Evolutionary conservation across 805 yeast species (phyloP), one percentile per base, ranked within the genome.

Genomic region (Monosporozyma servazzii): DNA sequence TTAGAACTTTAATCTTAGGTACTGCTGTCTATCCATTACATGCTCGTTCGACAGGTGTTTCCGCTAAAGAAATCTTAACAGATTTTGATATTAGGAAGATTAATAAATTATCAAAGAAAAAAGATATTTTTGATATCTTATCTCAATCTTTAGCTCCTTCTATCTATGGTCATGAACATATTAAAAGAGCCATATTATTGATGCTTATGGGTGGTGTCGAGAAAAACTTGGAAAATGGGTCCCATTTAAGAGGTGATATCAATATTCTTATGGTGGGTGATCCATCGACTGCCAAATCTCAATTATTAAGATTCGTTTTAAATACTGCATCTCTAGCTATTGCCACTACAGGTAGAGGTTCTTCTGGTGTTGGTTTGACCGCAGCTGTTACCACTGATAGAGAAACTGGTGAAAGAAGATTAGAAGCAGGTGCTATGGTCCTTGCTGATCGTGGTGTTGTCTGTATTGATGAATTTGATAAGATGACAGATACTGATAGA

Each of bases 381-480:
- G 99, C 99, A 18, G 99, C 99, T 0, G 99, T 93, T 2, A 90
- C 97, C 6, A 79, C 90, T 1, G 99, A 93, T 69, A 85, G 84
- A 62, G 99, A 93, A 69, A 93, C 99, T 0, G 98, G 98, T 54
- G 99, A 93, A 71, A 78, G 97, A 62, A 79, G 95, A 60, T 74
- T 93, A 57, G 99, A 93, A 71, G 99, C 98, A 1, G 99, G 99
- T 76, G 99, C 99, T 3, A 91, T 93, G 97, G 99, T 93, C 39
- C 75, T 93, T 56, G 99, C 98, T 11, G 99, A 93, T 70, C 76
- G 97, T 57, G 99, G 99, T 56, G 78, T 93, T 52, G 97, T 93
- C 42, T 93, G 99, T 78, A 95, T 93, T 62, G 99, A 93, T 75
- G 99, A 93, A 75, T 93, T 93, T 65, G 99, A 91, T 72, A 93